Evolutionary conservation across 352 stramenopile genomes (phyloP).

Genomic region (Globisporangium nunn): DNA sequence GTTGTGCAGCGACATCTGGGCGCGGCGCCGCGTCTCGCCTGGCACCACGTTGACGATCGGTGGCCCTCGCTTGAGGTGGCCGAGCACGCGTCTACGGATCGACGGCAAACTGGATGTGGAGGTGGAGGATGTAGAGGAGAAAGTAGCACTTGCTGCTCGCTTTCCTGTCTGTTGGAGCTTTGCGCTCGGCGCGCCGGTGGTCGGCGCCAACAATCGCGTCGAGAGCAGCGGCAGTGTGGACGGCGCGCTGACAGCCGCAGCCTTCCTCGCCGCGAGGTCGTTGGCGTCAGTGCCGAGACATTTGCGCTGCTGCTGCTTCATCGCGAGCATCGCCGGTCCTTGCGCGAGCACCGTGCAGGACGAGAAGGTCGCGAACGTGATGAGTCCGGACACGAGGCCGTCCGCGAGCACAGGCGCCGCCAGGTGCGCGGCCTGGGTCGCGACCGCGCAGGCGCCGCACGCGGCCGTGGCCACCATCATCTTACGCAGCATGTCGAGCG

Average conservation of each 20-base stretch:
- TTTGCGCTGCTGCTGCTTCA: conserved; percentile 2
- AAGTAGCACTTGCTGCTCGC: neutral
- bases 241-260: neutral
- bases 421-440: conserved; percentile 9
- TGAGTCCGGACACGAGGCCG: conserved; percentile 25
- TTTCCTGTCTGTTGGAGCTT: conserved; percentile 1
- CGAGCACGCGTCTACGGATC: conserved; percentile 35
- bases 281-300: neutral
- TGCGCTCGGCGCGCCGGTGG: conserved; percentile 7
- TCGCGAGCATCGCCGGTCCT: conserved; percentile 11
- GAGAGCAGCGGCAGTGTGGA: conserved; percentile 24
- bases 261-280: conserved; percentile 5
- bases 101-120: conserved; percentile 10
- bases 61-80: conserved; percentile 28
- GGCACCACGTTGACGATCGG: conserved; percentile 49
- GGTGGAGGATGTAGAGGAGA: neutral
- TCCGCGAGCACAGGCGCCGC: conserved; percentile 25
- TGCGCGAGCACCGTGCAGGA: conserved; percentile 31
- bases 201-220: conserved; percentile 11
- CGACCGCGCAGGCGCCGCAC: conserved; percentile 9
- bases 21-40: conserved; percentile 44
- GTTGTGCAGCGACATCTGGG: conserved; percentile 38
- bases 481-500: conserved; percentile 17
- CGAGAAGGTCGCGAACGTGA: conserved; percentile 49
- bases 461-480: conserved; percentile 13